Evolutionary conservation across 108 stramenopile species (phyloP).

Genomic region (Schizochytrium sp.): DNA sequence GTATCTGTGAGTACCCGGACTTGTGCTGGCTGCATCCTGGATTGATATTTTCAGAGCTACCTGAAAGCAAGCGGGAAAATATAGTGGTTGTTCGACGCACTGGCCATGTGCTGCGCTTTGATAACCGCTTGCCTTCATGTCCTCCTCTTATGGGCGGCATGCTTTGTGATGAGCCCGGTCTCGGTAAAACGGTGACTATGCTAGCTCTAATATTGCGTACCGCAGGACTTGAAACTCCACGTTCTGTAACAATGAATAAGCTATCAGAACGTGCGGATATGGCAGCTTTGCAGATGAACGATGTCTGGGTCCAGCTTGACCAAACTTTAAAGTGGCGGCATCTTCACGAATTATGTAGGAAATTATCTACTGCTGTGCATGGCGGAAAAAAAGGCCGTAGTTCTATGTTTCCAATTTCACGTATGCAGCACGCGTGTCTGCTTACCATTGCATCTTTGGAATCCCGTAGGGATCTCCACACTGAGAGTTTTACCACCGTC

Average conservation of each 20-base stretch:
- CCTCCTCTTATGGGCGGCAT: conserved; percentile 69
- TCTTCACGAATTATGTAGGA: no score
- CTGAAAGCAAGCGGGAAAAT: not conserved
- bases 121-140: not conserved
- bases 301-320: not conserved
- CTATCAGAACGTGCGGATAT: not conserved
- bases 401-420: no score
- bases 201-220: conserved; percentile 71
- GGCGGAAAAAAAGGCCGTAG: no score
- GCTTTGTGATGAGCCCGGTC: conserved; percentile 78
- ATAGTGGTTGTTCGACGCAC: not conserved
- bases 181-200: conserved; percentile 77
- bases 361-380: no score
- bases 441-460: no score
- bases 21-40: not conserved
- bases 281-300: not conserved
- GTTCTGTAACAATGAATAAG: no score
- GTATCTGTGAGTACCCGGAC: not conserved
- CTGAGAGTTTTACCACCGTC: not conserved
- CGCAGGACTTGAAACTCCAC: conserved; percentile 12
- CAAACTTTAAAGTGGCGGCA: no score
- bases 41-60: not conserved
- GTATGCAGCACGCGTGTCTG: no score
- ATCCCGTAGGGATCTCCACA: no score
- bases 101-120: not conserved